phyloP scores from a whole-genome alignment of 2,329 filamentous ascomycete genomes.

The Microdochium nivale region DNA sequence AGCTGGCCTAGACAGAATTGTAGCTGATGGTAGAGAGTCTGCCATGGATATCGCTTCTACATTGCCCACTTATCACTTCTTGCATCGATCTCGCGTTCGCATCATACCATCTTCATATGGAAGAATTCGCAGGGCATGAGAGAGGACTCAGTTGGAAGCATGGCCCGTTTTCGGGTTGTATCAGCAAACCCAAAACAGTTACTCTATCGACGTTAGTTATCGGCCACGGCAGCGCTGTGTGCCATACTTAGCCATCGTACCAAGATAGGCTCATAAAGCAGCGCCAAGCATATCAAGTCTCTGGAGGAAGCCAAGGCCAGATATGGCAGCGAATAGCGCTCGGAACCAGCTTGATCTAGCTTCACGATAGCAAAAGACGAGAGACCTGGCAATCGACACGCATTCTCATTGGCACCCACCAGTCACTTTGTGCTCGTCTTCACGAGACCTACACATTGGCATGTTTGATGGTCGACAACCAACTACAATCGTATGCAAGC shows the following conservation, averaged over 20 bases:
- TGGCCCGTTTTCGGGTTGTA: background rate
- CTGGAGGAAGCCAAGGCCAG: background rate
- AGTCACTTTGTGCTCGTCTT: slow-evolving; percentile 7
- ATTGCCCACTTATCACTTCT: background rate
- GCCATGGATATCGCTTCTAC: background rate
- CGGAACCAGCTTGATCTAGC: slow-evolving; percentile 56
- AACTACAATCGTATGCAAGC: background rate
- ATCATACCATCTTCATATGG: slow-evolving; percentile 8
- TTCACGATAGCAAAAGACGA: slow-evolving; percentile 66
- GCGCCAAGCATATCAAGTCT: background rate
- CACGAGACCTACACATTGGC: slow-evolving; percentile 1
- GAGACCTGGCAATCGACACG: slow-evolving; percentile 28
- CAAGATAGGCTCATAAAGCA: slow-evolving; percentile 34
- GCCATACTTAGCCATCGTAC: slow-evolving; percentile 37
- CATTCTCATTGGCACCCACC: slow-evolving; percentile 33
- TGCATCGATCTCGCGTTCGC: background rate
- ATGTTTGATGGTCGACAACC: background rate
- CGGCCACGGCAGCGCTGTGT: slow-evolving; percentile 5
- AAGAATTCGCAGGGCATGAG: slow-evolving; percentile 5
- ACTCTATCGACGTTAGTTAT: background rate
- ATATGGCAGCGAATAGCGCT: slow-evolving; percentile 50
- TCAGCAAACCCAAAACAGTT: background rate
- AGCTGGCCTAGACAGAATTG: background rate
- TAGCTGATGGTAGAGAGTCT: background rate
- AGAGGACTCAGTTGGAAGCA: background rate